These are phyloP conservation scores for Abrus precatorius DNA, from an alignment of 306 rosid species.

Conservation along the genomic window DNA sequence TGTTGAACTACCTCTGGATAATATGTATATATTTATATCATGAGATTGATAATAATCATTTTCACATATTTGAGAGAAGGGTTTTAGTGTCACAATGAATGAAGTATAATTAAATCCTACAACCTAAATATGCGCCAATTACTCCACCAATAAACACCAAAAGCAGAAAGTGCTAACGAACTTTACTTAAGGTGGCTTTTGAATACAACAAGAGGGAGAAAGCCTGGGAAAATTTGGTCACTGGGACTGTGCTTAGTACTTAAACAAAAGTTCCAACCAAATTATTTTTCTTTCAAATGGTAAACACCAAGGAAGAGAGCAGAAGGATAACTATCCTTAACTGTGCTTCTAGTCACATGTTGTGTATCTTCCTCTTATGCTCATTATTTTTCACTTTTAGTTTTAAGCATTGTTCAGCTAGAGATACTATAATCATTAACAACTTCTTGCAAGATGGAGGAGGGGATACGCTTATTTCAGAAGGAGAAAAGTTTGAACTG, in stretches of 20 bases:
- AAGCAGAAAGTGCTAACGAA: constrained; percentile 45
- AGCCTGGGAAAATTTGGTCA: constrained; percentile 38
- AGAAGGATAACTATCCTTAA: constrained; percentile 50
- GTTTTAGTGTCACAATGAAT: constrained; percentile 35
- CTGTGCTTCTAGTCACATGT: constrained; percentile 52
- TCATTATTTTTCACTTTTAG: constrained; percentile 50
- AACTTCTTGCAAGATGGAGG: constrained; percentile 51
- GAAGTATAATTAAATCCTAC: neutral
- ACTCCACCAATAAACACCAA: constrained; percentile 47
- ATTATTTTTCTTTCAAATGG: constrained; percentile 44
- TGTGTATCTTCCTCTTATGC: constrained; percentile 45
- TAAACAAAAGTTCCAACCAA: constrained; percentile 41
- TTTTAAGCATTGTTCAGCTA: constrained; percentile 55
- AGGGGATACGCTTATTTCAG: constrained; percentile 66
- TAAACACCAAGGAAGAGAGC: constrained; percentile 51
- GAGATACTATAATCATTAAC: constrained; percentile 56
- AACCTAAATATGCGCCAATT: constrained; percentile 40
- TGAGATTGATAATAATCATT: neutral
- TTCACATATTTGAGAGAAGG: constrained; percentile 6
- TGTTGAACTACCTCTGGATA: constrained; percentile 42
- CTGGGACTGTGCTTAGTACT: constrained; percentile 1
- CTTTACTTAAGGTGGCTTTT: constrained; percentile 43
- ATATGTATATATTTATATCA: constrained; percentile 11
- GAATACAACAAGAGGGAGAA: constrained; percentile 44
- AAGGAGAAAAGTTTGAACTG: constrained; percentile 65